Base-by-base conservation (phyloP, 2,329 filamentous ascomycete species). In the Aspergillus sp. region DNA sequence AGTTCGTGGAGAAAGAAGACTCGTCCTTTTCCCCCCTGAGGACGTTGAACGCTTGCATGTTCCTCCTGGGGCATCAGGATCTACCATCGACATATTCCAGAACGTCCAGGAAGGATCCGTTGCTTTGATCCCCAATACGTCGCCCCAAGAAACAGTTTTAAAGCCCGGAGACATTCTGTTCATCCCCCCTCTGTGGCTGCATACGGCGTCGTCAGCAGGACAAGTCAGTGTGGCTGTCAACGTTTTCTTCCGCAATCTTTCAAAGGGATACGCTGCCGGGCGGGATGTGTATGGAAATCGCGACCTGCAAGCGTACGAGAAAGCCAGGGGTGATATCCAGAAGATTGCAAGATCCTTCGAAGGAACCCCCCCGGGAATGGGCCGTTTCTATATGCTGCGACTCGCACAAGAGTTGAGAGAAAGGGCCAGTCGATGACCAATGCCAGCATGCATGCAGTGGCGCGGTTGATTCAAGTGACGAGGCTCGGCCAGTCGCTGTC, bases 201-300 rank as follows among this genome's bases (percentile, higher is more conserved):
- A 94, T 56, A 80, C 85, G 1, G 80, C 54, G 15, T 47, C 48
- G 33, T 49, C 54, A 14, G 49, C 43, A 3, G 49, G 47, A n/a
- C 43, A 48, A 30, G 55, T 75, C 38, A 86, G 83, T 45, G 68
- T 93, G 5, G 84, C 84, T 1, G 78, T 94, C n/a, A 94, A 94
- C 53, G 73, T 89, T 16, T 94, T 94, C 64, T 94, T 93, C 62
- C 75, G 78, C 26, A 80, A 78, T 40, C 64, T 91, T 7, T 64
- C 76, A 3, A 63, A 55, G 3, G 76, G 73, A 1, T 91, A 91
- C 53, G 77, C 84, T 1, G 57, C 71, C 1, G 86, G 86, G 1
- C 73, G 78, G 43, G 86, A 94, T 53, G 80, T 93, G 0, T 94
- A 94, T 52, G 86, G 84, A 1, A 94, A 93, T 52, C 71, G 85